These are phyloP conservation scores for Xylaria telfairii DNA, from an alignment of 495 filamentous ascomycete genomes.

Conservation along the genomic window DNA sequence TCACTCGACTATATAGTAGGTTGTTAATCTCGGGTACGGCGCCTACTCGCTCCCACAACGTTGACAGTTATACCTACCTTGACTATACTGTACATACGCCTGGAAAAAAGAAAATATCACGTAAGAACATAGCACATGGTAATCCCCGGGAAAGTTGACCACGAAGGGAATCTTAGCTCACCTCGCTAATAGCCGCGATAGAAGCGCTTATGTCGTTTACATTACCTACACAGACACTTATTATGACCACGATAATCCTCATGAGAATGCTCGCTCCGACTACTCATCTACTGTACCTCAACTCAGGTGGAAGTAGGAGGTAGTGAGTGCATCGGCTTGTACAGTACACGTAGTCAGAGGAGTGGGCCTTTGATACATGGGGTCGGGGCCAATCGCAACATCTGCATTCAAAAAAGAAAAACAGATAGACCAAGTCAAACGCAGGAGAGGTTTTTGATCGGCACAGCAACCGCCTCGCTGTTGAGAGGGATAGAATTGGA, in stretches of 20 bases:
- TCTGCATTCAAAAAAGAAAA: conserved; percentile 6
- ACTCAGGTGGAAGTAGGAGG: not conserved
- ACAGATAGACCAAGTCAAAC: conserved; percentile 2
- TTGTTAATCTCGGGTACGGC: not conserved
- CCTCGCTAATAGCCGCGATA: conserved; percentile 3
- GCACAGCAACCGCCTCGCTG: not conserved
- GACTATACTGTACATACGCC: not conserved
- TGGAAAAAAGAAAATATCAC: not conserved
- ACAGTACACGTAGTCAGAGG: not conserved
- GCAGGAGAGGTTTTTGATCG: conserved; percentile 1
- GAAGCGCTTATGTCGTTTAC: not conserved
- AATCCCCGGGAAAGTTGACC: not conserved
- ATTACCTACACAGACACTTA: not conserved
- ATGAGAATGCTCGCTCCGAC: not conserved
- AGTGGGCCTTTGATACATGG: not conserved
- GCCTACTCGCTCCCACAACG: not conserved
- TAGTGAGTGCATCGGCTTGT: not conserved
- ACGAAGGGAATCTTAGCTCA: not conserved
- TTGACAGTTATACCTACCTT: not conserved
- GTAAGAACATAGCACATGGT: not conserved
- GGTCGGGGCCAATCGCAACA: conserved; percentile 10
- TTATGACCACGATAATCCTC: not conserved
- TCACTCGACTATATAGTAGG: not conserved
- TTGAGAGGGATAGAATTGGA: not conserved
- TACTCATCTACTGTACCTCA: conserved; percentile 7